Evolutionary conservation across 148 eudicot species (phyloP).

Genomic region (Dysphania ambrosioides): DNA sequence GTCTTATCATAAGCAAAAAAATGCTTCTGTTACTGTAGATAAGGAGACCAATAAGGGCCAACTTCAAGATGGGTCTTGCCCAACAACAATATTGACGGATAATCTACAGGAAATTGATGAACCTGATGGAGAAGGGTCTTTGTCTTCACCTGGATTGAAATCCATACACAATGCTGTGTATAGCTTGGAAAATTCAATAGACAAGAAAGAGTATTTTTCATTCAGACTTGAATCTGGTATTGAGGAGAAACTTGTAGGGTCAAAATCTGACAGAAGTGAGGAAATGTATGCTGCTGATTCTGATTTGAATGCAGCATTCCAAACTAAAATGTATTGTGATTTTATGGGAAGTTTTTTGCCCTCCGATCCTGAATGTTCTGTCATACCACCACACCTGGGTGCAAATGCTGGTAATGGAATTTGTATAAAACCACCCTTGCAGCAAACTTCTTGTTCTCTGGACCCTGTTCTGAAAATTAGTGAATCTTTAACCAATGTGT

Average conservation of each 20-base stretch:
- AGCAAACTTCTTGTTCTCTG: slow-evolving; percentile 18
- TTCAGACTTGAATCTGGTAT: slow-evolving; percentile 25
- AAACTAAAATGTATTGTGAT: slow-evolving; percentile 12
- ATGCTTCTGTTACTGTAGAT: slow-evolving; percentile 26
- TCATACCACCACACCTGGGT: slow-evolving; percentile 11
- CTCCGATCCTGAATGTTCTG: slow-evolving; percentile 19
- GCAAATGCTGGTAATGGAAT: slow-evolving; percentile 18
- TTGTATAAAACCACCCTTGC: slow-evolving; percentile 14
- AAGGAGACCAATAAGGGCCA: slow-evolving; percentile 17
- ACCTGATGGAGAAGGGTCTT: slow-evolving; percentile 25
- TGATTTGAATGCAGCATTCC: slow-evolving; percentile 19
- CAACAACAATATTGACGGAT: slow-evolving; percentile 22
- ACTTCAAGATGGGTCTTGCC: slow-evolving; percentile 25
- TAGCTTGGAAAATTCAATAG: slow-evolving; percentile 12
- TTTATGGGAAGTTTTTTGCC: slow-evolving; percentile 4
- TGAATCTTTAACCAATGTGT: slow-evolving; percentile 17
- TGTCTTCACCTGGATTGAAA: slow-evolving; percentile 8
- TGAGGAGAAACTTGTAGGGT: slow-evolving; percentile 19
- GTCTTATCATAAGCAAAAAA: slow-evolving; percentile 18
- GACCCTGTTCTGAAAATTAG: no score
- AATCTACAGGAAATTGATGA: slow-evolving; percentile 18
- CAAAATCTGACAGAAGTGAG: slow-evolving; percentile 23
- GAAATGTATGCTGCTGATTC: slow-evolving; percentile 15
- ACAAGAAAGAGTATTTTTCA: slow-evolving; percentile 15
- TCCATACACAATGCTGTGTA: slow-evolving; percentile 7